phyloP scores from a whole-genome alignment of 2,329 filamentous ascomycete species.

The Ophiostoma angusticollis region DNA sequence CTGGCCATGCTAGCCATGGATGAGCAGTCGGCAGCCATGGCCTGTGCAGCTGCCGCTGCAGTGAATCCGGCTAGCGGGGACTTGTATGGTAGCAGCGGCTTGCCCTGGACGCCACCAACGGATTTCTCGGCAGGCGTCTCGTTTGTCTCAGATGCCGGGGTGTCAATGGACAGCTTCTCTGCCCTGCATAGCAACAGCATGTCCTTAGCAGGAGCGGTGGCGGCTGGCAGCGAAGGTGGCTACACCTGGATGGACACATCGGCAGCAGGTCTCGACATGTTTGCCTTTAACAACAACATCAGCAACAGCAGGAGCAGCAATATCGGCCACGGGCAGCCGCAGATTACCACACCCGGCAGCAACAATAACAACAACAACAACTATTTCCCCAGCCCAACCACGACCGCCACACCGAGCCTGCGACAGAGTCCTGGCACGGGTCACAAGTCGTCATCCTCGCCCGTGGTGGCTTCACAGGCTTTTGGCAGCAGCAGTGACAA shows the following conservation, averaged over 20 bases:
- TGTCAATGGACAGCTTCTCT: too few relatives aligned
- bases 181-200: neutral
- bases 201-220: too few relatives aligned
- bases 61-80: conserved; percentile 17
- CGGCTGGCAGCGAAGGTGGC: too few relatives aligned
- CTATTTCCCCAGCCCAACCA: conserved; percentile 28
- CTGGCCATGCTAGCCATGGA: conserved; percentile 22
- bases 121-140: conserved; percentile 24
- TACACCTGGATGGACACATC: too few relatives aligned
- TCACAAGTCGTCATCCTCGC: too few relatives aligned
- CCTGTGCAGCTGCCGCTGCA: neutral
- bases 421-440: conserved; percentile 18
- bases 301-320: conserved; percentile 3
- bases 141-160: too few relatives aligned
- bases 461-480: too few relatives aligned
- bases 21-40: conserved; percentile 7
- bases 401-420: conserved; percentile 24
- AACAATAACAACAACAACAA: conserved; percentile 18
- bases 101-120: conserved; percentile 28
- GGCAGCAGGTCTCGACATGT: too few relatives aligned
- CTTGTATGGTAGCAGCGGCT: conserved; percentile 23
- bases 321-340: too few relatives aligned
- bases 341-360: conserved; percentile 24
- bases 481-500: neutral
- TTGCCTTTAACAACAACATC: too few relatives aligned